Evolutionary conservation across 805 yeast genomes (phyloP), one percentile per base, ranked within the genome.

Genomic region (Wickerhamiella sorbophila): DNA sequence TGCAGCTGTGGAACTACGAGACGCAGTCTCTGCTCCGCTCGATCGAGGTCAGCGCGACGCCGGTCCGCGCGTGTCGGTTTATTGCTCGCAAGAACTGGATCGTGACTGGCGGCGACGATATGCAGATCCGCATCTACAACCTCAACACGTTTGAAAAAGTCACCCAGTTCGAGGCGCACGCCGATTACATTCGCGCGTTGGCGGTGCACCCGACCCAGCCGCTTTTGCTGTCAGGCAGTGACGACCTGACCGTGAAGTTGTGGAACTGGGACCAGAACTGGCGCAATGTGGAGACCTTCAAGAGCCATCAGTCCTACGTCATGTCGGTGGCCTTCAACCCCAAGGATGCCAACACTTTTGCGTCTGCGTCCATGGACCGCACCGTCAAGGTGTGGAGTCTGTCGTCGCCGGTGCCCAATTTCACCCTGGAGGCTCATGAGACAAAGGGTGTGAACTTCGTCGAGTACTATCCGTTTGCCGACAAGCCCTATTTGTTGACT

Each of bases 231-330:
- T 81, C 96, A 2, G 83, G 86, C 31, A 77, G 88, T 37, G 98
- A 91, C 64, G 98, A 91, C 60, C 75, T 82, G 69, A 74, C 93
- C 33, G 75, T 91, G 58, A 85, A 79, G 63, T 71, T 87, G 58
- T 91, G 97, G 97, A 87, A 91, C 62, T 91, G 98, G 98, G 98
- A 91, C 43, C 75, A 77, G 56, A 75, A 74, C 57, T 91, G 98
- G 98, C 75, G 75, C 52, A 64, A 80, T 51, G 91, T 84, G 60
- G 96, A 84, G 61, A 75, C 79, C 31, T 91, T 82, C 59, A 95
- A 84, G 63, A 97, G 98, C 45, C 98, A 91, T 62, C 84, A 77
- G 60, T 95, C 91, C 63, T 91, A 81, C 61, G 87, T 91, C 41
- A 86, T 91, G 95, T 76, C 85, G 42, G 75, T 91, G 41, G 86